Evolutionary conservation across 2,329 filamentous ascomycete species (phyloP).

Genomic region (Verticillium dahliae): DNA sequence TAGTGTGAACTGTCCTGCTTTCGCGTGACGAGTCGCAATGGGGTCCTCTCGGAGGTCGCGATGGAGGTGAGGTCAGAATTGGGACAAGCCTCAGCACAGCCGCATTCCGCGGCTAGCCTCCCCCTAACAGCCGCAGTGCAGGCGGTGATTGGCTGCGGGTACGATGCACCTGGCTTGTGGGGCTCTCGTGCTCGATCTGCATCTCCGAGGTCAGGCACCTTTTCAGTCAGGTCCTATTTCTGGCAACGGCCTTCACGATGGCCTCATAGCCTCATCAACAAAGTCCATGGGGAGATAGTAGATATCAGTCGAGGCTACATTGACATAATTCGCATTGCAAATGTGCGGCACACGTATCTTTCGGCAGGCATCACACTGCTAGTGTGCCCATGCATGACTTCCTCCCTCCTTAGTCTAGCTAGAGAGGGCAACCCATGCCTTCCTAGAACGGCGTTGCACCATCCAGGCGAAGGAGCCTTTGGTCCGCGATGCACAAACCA

Average conservation of each 20-base stretch:
- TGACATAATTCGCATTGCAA: background rate
- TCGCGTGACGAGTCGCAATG: background rate
- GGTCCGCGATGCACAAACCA: no score
- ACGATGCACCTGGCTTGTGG: background rate
- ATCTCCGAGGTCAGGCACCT: background rate
- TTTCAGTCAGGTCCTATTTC: background rate
- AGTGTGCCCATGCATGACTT: no score
- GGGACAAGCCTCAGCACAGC: constrained; percentile 1
- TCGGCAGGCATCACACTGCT: no score
- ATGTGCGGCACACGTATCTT: no score
- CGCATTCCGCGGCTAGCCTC: background rate
- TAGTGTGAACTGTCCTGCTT: background rate
- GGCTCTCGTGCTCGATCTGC: background rate
- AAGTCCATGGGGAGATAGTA: background rate
- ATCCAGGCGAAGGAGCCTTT: no score
- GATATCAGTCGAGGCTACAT: no score
- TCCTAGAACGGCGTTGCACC: no score
- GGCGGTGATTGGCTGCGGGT: background rate
- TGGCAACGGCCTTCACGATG: background rate
- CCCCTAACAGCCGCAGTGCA: background rate
- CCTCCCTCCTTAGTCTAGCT: no score
- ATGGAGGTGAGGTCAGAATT: constrained; percentile 4
- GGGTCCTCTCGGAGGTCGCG: background rate
- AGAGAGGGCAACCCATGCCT: no score
- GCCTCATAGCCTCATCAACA: background rate